These are phyloP conservation scores for Metschnikowia koreensis DNA, from an alignment of 805 yeast species.

Conservation along the genomic window DNA sequence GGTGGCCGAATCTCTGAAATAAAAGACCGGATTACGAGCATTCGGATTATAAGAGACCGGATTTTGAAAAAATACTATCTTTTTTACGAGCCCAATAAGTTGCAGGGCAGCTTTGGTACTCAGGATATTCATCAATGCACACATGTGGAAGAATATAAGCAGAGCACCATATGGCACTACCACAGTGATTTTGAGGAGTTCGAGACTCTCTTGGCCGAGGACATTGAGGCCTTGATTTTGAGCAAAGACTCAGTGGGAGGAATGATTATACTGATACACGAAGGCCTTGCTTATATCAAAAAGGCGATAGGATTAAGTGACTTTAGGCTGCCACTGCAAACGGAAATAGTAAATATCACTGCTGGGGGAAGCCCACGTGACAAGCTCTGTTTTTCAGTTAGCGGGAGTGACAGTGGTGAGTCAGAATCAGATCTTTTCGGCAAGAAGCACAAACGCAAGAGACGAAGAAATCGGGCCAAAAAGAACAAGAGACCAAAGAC, in stretches of 20 bases:
- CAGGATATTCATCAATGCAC: neutral
- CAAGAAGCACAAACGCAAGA: neutral
- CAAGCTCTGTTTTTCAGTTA: neutral
- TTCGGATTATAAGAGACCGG: neutral
- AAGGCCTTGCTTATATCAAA: neutral
- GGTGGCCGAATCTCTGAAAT: neutral
- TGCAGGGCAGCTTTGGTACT: neutral
- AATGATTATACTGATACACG: neutral
- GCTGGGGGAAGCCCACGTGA: neutral
- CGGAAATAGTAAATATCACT: neutral
- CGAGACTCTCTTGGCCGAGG: neutral
- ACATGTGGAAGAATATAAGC: neutral
- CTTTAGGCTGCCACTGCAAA: neutral
- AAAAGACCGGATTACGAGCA: neutral
- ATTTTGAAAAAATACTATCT: neutral
- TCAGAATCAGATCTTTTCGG: neutral
- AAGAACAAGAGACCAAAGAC: neutral
- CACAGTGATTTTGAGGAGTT: neutral
- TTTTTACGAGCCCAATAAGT: neutral
- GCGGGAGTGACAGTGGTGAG: neutral
- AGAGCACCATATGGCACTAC: neutral
- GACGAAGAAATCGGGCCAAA: neutral
- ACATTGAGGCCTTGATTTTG: neutral
- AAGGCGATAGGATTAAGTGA: neutral
- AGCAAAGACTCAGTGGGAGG: neutral